Percentiles rank a stretch among this genome's conserved stretches.
Evolutionary conservation across 2,329 filamentous ascomycete genomes (phyloP).

Genomic region (Lasiodiplodia gonubiensis): DNA sequence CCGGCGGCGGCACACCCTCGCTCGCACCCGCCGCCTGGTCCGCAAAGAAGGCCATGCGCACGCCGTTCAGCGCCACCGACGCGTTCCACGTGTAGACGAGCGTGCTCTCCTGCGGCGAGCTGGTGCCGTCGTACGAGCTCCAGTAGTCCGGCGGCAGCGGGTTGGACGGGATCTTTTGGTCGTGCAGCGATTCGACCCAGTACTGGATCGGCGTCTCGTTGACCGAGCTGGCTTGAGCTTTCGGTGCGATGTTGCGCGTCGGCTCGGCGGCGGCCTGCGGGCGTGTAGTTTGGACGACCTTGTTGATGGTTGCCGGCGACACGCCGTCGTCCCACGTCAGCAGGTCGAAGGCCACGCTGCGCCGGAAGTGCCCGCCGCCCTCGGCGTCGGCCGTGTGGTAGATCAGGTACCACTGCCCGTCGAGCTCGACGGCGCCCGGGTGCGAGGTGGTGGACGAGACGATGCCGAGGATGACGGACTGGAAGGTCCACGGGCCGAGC

Average conservation of each 20-base stretch:
- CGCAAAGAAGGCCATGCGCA: conserved; percentile 31
- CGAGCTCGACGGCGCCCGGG: conserved; percentile 42
- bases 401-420: conserved; percentile 41
- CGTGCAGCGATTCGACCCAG: conserved; percentile 46
- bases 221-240: conserved; percentile 33
- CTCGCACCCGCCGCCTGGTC: conserved; percentile 30
- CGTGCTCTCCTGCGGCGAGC: conserved; percentile 39
- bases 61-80: conserved; percentile 36
- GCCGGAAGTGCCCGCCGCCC: conserved; percentile 46
- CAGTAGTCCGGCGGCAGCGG: conserved; percentile 49
- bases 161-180: conserved; percentile 39
- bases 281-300: conserved; percentile 41
- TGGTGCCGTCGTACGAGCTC: conserved; percentile 43
- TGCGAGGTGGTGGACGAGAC: conserved; percentile 49
- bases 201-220: conserved; percentile 46
- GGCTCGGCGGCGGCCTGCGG: conserved; percentile 33
- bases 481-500: conserved; percentile 47
- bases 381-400: conserved; percentile 48
- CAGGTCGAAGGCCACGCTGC: conserved; percentile 45
- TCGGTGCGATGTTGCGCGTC: conserved; percentile 44
- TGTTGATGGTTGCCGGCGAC: conserved; percentile 35
- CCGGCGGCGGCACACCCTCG: conserved; percentile 31
- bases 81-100: conserved; percentile 43
- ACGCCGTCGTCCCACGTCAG: conserved; percentile 43
- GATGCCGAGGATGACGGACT: conserved; percentile 43